Evolutionary conservation across 306 rosid species (phyloP), one percentile per base, ranked within the genome.

Genomic region (Astragalus glycyphyllos): DNA sequence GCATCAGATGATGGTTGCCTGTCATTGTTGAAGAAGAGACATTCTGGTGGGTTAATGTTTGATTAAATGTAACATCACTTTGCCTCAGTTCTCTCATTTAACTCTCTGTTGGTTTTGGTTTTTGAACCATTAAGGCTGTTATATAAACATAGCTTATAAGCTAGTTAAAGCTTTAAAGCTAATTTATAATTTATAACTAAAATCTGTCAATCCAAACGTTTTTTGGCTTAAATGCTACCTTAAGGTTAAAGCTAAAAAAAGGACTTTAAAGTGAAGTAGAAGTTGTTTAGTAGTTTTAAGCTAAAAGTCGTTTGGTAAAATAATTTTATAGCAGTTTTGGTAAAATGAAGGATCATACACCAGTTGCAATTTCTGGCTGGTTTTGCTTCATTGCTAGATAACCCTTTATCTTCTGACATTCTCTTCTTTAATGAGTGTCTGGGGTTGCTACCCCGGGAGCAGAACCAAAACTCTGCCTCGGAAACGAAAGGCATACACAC

Each of bases 11-110:
- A 84, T 77, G 95, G 90, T 68, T 89, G 90, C 86, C 81, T 89
- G 81, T 85, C 97, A 74, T 57, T 91, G 82, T 82, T 94, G 88
- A 86, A 91, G 80, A 91, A 79, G 82, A 84, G 85, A 82, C 86
- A 88, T 32, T 81, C 95, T 56, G 97, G 97, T 89, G 74, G 84
- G 96, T 72, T 62, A 60, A 70, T 76, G 49, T 17, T 14, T 48
- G 47, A 45, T 20, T 63, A 60, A 65, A 48, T 44, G 42, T 2
- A 56, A 49, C 29, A 69, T 73, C 73, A 49, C 42, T 57, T 69
- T 68, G 48, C 45, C 35, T 68, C 59, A 51, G 11, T 54, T 72
- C 45, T 72, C 51, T 62, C 45, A 50, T 74, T 75, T 67, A 74
- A 32, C 57, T 65, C 38, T 61, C 8, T 13, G 7, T 53, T 3